Conservation (phyloP, 768 basidiomycete species). For the Russula brevipes region DNA sequence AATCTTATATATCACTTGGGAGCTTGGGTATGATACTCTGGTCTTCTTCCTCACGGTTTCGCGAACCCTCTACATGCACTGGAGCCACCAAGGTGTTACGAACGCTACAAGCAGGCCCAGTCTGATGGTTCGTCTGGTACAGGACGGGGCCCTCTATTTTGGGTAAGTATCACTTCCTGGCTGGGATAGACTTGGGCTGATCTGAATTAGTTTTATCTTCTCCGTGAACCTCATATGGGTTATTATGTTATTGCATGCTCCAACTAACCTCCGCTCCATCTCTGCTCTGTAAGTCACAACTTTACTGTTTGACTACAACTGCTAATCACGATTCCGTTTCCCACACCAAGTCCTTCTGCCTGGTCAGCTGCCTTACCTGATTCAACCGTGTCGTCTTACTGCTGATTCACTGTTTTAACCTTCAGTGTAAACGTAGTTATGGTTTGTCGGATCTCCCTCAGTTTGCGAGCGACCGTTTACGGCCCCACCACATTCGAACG, state of each 20-base stretch:
- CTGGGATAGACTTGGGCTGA: background rate
- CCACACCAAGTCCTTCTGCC: conserved; percentile 17
- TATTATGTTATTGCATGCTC: conserved; percentile 24
- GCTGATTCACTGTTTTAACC: background rate
- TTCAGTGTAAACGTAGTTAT: conserved; percentile 21
- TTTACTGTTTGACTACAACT: background rate
- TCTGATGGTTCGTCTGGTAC: conserved; percentile 11
- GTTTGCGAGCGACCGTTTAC: conserved; percentile 23
- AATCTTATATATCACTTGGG: conserved; percentile 23
- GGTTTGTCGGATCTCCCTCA: conserved; percentile 25
- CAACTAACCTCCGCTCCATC: conserved; percentile 24
- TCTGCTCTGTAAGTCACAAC: conserved; percentile 18
- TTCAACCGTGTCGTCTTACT: background rate
- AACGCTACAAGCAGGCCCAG: background rate
- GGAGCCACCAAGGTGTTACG: conserved; percentile 10
- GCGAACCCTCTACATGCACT: conserved; percentile 23
- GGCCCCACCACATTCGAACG: conserved; percentile 11
- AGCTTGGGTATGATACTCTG: conserved; percentile 22
- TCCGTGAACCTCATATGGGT: conserved; percentile 24
- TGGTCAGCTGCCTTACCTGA: conserved; percentile 7
- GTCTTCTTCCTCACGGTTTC: conserved; percentile 23
- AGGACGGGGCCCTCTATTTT: conserved; percentile 24
- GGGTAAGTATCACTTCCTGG: conserved; percentile 11
- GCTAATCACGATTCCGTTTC: background rate
- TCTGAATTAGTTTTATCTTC: conserved; percentile 18